Evolutionary conservation across 192 early-diverging fungal genomes (phyloP), one percentile per base, ranked within the genome.

Genomic region (Pecoramyces ruminantium): DNA sequence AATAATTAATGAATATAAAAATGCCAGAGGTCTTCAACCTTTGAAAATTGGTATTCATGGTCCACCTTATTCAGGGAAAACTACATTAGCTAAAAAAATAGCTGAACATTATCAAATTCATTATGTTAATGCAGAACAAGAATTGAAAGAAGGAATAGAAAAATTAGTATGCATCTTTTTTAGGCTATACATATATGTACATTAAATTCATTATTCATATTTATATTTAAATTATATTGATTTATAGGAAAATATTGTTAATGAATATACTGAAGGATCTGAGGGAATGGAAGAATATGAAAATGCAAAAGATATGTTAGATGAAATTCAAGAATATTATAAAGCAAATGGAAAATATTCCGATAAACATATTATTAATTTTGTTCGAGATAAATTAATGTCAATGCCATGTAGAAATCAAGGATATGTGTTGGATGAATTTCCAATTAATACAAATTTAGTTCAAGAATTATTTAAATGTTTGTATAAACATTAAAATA

Each of bases 351-450:
- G 88, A 18, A 84, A 83, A 30, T 84, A 85, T 42, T 85, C 89
- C 2, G 84, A 85, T 1, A 85, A 85, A 28, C 86, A 89, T 42
- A 81, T 90, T 16, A 82, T 87, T n/a, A 83, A 80, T 34, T 90
- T 91, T 79, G 83, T 91, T 29, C 78, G 86, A 67, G 90, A 90
- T 25, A 88, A 87, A 83, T 81, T 91, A 79, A 81, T 84, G 17
- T 87, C 86, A n/a, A 90, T 89, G 90, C 89, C 89, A 11, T 91
- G 88, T 80, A 67, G 86, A 15, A 91, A 91, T 81, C 90, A 91
- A 79, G 90, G 90, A 13, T 91, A 90, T 79, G 84, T 91, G 27
- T 78, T 91, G 8, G 90, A 91, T 79, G 89, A 87, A 30, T 91
- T 79, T 79, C 90, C 90, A n/a, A 80, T 58, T 21, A 84, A 81